Evolutionary conservation across 345 rosid species (phyloP), one percentile per base, ranked within the genome.

Genomic region (Mallotus nudiflorus): DNA sequence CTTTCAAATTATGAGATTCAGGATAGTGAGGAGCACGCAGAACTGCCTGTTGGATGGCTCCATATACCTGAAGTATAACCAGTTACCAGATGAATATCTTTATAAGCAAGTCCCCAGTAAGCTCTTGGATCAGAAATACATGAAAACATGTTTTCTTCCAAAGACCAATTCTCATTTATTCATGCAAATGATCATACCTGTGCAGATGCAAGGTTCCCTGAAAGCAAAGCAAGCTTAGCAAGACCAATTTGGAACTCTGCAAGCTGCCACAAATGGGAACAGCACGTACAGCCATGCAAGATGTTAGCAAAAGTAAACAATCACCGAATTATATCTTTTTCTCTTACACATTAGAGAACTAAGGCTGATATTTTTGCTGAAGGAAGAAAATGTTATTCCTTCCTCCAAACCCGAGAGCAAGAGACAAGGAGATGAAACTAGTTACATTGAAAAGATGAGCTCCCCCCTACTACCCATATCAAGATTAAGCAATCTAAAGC

Each of bases 191-290:
- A 63, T 18, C 64, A 66, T 81, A 90, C 97, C 97, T 87, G 97
- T 29, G 99, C 82, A 74, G 99, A 95, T 59, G 86, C 78, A 67
- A 86, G 88, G 74, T 82, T 60, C 68, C 89, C 91, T 19, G 96
- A 84, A 60, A 69, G 82, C 53, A 87, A 78, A 75, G 99, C 91
- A 76, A 90, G 90, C 80, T 82, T 88, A 63, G 91, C 87, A 63
- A 95, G 89, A 81, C 99, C 99, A 72, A 90, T 81, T 75, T 95
- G 97, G 74, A 89, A 95, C 79, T 89, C 99, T 14, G 94, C 91
- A 77, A 90, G 86, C 99, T 92, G 91, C 80, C 33, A 66, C 29
- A 79, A 73, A 56, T 29, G 65, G 72, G 71, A 53, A 73, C 37
- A 75, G 48, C 44, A 40, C 72, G 12, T 52, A 27, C 25, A 67